Base-by-base conservation (phyloP, 805 yeast species). In the Saturnispora serradocipensis region DNA sequence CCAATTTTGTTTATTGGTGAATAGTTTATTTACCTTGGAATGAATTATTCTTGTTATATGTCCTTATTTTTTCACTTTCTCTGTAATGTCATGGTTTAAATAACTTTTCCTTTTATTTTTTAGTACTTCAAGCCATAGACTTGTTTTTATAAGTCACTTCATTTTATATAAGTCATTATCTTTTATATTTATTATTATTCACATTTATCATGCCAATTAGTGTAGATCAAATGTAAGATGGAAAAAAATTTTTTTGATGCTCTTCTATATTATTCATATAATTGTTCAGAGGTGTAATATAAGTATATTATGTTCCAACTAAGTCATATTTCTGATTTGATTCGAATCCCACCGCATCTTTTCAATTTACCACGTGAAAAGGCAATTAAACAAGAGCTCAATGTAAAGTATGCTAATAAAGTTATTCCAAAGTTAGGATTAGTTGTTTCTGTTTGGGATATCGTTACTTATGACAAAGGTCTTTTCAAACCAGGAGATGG, bases 401-500 rank as follows among this genome's bases (percentile, higher is more conserved):
- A 89, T 65, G 77, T 75, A 56, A 91, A 90, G 66, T 90, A 84
- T 63, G 80, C 96, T 46, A 91, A 93, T 68, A 86, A 85, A 61
- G 83, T 93, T 52, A 78, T 93, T 43, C 84, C 84, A 48, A 85
- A 85, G 61, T 72, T 89, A 18, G 99, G 99, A 1, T 74, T 93
- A 3, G 90, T 88, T 43, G 70, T 93, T 16, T 75, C 93, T 2
- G 75, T 91, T 16, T 91, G 91, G 82, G 99, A 93, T 64, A 65
- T 93, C 4, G 68, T 82, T 44, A 76, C 76, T n/a, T 81, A 86
- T 25, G 87, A 86, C 46, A 98, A 93, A 59, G 99, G 98, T 4
- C 74, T 87, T 56, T 72, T 93, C 54, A 85, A 82, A 60, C 96
- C 96, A 1, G 98, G 99, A 8, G 98, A 93, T 67, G 98, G 99